Evolutionary conservation across 495 filamentous ascomycete genomes (phyloP).

Genomic region (Ramalina intermedia): DNA sequence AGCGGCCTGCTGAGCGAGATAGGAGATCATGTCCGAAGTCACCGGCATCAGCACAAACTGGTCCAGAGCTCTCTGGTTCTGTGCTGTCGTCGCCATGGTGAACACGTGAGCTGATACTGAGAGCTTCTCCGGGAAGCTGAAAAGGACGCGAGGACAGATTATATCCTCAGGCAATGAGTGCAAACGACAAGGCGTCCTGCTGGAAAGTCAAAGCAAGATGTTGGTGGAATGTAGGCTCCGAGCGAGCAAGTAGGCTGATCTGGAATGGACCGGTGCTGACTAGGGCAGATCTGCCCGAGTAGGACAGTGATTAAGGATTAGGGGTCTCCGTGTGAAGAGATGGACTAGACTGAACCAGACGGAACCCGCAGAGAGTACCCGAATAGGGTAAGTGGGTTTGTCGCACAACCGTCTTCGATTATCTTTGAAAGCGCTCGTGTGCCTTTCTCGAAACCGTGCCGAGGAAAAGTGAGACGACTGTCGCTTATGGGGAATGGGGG

Average conservation of each 20-base stretch:
- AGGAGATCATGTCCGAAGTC: conserved; percentile 66
- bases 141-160: neutral
- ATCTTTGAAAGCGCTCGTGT: neutral
- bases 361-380: neutral
- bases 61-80: conserved; percentile 75
- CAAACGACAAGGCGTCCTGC: neutral
- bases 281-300: conserved; percentile 2
- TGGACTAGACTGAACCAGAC: neutral
- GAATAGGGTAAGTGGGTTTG: conserved; percentile 1
- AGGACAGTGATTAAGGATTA: conserved; percentile 8
- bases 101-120: neutral
- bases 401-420: neutral
- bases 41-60: conserved; percentile 78
- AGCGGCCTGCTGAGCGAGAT: conserved; percentile 68
- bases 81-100: conserved; percentile 27
- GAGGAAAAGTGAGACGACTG: neutral
- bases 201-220: neutral
- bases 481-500: neutral
- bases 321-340: neutral
- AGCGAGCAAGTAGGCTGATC: conserved; percentile 3
- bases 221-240: conserved; percentile 4
- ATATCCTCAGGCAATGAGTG: neutral
- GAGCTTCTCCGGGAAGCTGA: neutral
- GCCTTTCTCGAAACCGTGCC: neutral
- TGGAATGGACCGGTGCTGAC: conserved; percentile 6